These are phyloP conservation scores for Penicillium sp. DNA, from an alignment of 2,329 filamentous ascomycete genomes.

Conservation along the genomic window DNA sequence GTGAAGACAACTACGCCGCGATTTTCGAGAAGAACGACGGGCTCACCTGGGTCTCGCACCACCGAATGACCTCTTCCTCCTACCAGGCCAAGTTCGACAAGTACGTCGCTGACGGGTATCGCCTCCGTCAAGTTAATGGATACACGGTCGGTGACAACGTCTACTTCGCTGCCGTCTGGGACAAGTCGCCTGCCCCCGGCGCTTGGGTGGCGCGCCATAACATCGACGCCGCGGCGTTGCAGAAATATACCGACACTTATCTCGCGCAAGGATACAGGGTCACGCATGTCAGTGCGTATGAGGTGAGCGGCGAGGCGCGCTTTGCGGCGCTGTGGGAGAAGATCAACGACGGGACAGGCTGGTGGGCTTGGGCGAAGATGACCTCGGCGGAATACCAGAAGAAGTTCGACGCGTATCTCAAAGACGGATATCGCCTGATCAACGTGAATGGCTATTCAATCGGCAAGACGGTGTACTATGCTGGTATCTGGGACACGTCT, in stretches of 20 bases:
- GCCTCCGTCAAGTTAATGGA: conserved; percentile 21
- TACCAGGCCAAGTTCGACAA: conserved; percentile 22
- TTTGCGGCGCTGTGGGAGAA: conserved; percentile 24
- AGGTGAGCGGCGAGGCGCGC: conserved; percentile 14
- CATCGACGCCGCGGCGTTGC: conserved; percentile 10
- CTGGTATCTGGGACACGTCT: conserved; percentile 21
- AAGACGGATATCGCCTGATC: conserved; percentile 17
- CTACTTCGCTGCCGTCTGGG: conserved; percentile 22
- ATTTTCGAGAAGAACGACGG: conserved; percentile 20
- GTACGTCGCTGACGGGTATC: conserved; percentile 19
- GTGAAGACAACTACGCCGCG: conserved; percentile 19
- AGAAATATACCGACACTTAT: conserved; percentile 15
- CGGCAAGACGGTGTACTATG: conserved; percentile 16
- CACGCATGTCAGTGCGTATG: conserved; percentile 21
- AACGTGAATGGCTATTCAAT: conserved; percentile 18
- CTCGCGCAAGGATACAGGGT: conserved; percentile 16
- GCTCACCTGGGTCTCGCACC: conserved; percentile 17
- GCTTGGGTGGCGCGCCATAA: conserved; percentile 19
- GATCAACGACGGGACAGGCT: background rate
- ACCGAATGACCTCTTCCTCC: conserved; percentile 18
- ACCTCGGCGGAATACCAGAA: conserved; percentile 15
- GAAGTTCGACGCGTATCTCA: conserved; percentile 15
- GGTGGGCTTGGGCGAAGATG: conserved; percentile 12
- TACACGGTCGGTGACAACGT: conserved; percentile 14
- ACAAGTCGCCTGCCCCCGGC: conserved; percentile 14